Conservation (phyloP, 495 filamentous ascomycete species). For the Schizothecium vesticola region DNA sequence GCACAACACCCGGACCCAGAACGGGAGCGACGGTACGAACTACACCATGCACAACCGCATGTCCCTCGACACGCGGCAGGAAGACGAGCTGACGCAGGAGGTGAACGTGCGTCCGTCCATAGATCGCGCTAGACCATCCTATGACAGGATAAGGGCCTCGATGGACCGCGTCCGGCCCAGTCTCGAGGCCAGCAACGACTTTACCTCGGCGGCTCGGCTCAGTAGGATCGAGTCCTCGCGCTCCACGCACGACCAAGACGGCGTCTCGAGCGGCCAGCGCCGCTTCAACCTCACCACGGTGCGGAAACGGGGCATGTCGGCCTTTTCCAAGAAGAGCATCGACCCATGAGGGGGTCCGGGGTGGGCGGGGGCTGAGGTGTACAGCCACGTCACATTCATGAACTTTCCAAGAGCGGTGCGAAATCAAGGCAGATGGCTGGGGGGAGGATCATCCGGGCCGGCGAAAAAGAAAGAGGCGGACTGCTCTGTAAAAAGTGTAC, state of each 20-base stretch:
- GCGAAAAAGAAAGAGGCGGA: not conserved
- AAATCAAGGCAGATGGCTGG: too few relatives aligned
- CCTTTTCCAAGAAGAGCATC: slow-evolving; percentile 34
- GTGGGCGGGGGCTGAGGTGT: not conserved
- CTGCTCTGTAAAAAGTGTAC: not conserved
- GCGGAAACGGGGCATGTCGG: slow-evolving; percentile 32
- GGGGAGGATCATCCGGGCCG: not conserved
- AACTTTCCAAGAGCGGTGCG: not conserved
- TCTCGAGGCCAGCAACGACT: slow-evolving; percentile 82
- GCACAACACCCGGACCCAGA: slow-evolving; percentile 78
- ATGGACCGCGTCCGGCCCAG: slow-evolving; percentile 72
- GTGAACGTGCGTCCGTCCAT: slow-evolving; percentile 52
- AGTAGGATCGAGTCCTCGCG: slow-evolving; percentile 75
- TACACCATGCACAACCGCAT: slow-evolving; percentile 65
- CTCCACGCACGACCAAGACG: slow-evolving; percentile 29
- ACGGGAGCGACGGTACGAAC: slow-evolving; percentile 89
- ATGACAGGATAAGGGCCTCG: slow-evolving; percentile 67
- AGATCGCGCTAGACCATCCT: slow-evolving; percentile 67
- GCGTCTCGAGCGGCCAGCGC: slow-evolving; percentile 15
- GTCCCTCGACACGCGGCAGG: slow-evolving; percentile 36
- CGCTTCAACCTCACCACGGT: slow-evolving; percentile 31
- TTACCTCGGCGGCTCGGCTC: slow-evolving; percentile 79
- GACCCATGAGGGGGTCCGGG: slow-evolving; percentile 14
- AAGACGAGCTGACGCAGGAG: slow-evolving; percentile 25
- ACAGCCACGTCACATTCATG: not conserved